A percentile compares a stretch with the other conserved stretches of the same genome.
These are phyloP conservation scores for Cladosporium halotolerans DNA, from an alignment of 2,329 filamentous ascomycete species.

Conservation along the genomic window DNA sequence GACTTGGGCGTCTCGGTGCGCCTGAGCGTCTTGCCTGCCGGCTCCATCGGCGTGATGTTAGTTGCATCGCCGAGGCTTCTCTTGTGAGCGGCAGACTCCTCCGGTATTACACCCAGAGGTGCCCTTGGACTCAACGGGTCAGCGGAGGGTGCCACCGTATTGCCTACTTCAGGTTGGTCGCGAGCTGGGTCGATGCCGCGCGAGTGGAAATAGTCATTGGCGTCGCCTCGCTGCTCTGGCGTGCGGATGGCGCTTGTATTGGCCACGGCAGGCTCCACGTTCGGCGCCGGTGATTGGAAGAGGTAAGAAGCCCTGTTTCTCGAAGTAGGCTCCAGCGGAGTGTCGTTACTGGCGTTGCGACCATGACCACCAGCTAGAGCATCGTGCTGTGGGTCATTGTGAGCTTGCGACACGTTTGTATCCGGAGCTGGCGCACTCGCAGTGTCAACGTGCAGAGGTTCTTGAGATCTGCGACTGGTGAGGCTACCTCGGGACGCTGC, in stretches of 20 bases:
- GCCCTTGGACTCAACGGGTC: slow-evolving; percentile 20
- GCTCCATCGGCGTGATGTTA: slow-evolving; percentile 5
- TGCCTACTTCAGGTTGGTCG: not conserved
- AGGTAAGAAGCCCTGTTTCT: slow-evolving; percentile 43
- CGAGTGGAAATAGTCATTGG: slow-evolving; percentile 14
- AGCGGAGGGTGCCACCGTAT: slow-evolving; percentile 16
- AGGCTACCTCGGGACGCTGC: slow-evolving; percentile 24
- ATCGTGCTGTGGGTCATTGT: slow-evolving; percentile 13
- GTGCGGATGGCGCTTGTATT: not conserved
- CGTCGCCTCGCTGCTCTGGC: slow-evolving; percentile 3
- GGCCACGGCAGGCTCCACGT: not conserved
- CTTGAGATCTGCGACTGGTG: slow-evolving; percentile 24
- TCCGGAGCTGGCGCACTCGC: slow-evolving; percentile 16
- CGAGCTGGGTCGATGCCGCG: not conserved
- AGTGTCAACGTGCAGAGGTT: slow-evolving; percentile 25
- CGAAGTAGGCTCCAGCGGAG: slow-evolving; percentile 37
- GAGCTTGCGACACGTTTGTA: slow-evolving; percentile 17
- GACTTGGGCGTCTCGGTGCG: slow-evolving; percentile 38
- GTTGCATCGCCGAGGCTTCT: slow-evolving; percentile 35
- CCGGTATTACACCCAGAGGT: slow-evolving; percentile 47
- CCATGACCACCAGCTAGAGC: slow-evolving; percentile 11
- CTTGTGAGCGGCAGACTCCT: slow-evolving; percentile 33
- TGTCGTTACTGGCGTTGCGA: slow-evolving; percentile 22
- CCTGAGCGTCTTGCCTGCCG: slow-evolving; percentile 32
- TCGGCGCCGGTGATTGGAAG: slow-evolving; percentile 37